Evolutionary conservation across 495 filamentous ascomycete species (phyloP).

Genomic region (Chlorociboria aeruginascens): DNA sequence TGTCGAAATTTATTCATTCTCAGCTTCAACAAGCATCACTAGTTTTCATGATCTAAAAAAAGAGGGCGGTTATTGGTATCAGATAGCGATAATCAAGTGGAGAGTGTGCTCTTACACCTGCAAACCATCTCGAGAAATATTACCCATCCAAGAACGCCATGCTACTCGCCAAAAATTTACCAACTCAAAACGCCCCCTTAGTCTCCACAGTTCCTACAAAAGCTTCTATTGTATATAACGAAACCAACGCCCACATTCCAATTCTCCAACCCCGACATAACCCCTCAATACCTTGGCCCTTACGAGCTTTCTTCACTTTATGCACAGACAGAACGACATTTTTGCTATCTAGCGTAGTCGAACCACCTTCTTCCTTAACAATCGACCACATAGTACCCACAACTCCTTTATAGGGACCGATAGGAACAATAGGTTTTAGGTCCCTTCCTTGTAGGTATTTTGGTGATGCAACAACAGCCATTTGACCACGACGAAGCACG

Average conservation of each 20-base stretch:
- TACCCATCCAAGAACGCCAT: too few species aligned
- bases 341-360: conserved; percentile 6
- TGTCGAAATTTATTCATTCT: too few species aligned
- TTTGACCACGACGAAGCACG: conserved; percentile 77
- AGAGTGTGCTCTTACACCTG: too few species aligned
- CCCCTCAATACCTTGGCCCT: conserved; percentile 73
- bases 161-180: too few species aligned
- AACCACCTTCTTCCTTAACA: conserved; percentile 66
- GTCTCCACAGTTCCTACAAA: too few species aligned
- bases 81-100: too few species aligned
- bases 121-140: too few species aligned
- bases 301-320: conserved; percentile 27
- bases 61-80: too few species aligned
- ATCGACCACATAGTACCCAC: conserved; percentile 82
- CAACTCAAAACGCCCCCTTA: too few species aligned
- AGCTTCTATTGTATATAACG: conserved; percentile 18
- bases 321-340: conserved; percentile 23
- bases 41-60: too few species aligned
- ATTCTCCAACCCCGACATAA: conserved; percentile 91
- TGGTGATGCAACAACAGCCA: conserved; percentile 41
- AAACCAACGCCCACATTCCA: conserved; percentile 83
- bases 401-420: conserved; percentile 67
- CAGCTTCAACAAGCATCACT: too few species aligned
- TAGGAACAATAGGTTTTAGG: conserved; percentile 53
- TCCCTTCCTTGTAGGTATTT: conserved; percentile 25